phyloP scores from a whole-genome alignment of 192 early-diverging fungal genomes.

The Mortierella alpina region DNA sequence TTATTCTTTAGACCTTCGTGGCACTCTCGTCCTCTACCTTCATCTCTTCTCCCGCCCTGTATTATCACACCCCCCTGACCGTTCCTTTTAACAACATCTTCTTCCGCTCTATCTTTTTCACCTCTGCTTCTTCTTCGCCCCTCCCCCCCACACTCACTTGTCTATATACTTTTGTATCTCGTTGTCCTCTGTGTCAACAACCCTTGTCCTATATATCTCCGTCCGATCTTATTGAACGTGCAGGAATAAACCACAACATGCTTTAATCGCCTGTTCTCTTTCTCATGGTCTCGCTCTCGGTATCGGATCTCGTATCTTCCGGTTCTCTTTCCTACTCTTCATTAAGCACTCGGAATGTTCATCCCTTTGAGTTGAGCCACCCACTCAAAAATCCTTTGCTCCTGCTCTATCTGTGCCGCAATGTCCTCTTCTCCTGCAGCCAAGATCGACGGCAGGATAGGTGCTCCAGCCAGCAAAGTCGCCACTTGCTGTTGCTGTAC shows the following conservation, averaged over 20 bases:
- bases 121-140: neutral
- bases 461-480: conserved; percentile 33
- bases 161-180: conserved; percentile 27
- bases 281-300: too few species aligned
- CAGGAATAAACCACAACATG: neutral
- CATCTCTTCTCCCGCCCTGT: neutral
- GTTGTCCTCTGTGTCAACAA: neutral
- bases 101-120: neutral
- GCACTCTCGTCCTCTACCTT: too few species aligned
- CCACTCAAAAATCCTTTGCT: conserved; percentile 37
- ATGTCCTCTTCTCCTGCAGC: conserved; percentile 32
- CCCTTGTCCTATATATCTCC: neutral
- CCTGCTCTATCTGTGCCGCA: conserved; percentile 8
- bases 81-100: neutral
- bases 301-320: too few species aligned
- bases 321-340: too few species aligned
- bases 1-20: too few species aligned
- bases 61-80: neutral
- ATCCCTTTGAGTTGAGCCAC: conserved; percentile 28
- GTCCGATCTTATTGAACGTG: neutral
- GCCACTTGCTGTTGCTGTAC: conserved; percentile 10
- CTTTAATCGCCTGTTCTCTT: neutral
- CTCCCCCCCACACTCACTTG: conserved; percentile 7
- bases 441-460: conserved; percentile 30
- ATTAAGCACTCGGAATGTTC: conserved; percentile 4